Conservation (phyloP, 2,329 filamentous ascomycete species). For the Penicillium sp. region DNA sequence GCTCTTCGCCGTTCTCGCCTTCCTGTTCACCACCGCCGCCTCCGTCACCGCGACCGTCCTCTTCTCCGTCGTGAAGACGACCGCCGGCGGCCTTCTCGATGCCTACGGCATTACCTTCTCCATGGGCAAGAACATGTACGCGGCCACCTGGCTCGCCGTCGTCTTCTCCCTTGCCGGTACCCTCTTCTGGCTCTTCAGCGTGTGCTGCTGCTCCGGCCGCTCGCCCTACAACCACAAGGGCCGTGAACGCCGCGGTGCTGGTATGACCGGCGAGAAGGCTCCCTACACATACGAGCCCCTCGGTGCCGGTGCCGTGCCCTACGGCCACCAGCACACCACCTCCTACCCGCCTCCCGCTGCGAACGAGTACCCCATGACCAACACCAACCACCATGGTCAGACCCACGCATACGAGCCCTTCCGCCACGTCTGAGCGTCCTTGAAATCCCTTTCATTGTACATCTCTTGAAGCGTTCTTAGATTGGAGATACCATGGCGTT, state of each 20-base stretch:
- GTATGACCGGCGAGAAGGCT: conserved; percentile 57
- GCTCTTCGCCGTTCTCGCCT: conserved; percentile 62
- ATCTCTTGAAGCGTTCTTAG: conserved; percentile 19
- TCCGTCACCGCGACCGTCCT: conserved; percentile 73
- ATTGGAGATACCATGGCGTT: conserved; percentile 24
- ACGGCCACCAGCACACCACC: conserved; percentile 22
- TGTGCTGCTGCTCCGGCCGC: conserved; percentile 84
- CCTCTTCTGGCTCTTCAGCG: conserved; percentile 87
- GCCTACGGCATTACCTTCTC: conserved; percentile 67
- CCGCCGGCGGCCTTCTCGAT: conserved; percentile 65
- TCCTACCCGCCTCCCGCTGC: conserved; percentile 28
- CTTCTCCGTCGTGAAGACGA: conserved; percentile 66
- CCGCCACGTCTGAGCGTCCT: conserved; percentile 33
- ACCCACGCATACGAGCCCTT: conserved; percentile 38
- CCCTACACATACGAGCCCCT: conserved; percentile 62
- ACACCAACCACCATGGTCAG: conserved; percentile 15
- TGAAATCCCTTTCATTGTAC: conserved; percentile 5
- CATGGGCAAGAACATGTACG: conserved; percentile 69
- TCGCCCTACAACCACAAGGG: conserved; percentile 48
- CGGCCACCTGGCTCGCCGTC: conserved; percentile 73
- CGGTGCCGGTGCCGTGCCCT: conserved; percentile 25
- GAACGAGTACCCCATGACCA: conserved; percentile 27
- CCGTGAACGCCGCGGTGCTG: conserved; percentile 35
- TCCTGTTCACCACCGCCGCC: conserved; percentile 61
- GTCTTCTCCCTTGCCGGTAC: conserved; percentile 72